These are phyloP conservation scores for Nicotiana otophora DNA, from an alignment of 257 asterid genomes.

Conservation along the genomic window DNA sequence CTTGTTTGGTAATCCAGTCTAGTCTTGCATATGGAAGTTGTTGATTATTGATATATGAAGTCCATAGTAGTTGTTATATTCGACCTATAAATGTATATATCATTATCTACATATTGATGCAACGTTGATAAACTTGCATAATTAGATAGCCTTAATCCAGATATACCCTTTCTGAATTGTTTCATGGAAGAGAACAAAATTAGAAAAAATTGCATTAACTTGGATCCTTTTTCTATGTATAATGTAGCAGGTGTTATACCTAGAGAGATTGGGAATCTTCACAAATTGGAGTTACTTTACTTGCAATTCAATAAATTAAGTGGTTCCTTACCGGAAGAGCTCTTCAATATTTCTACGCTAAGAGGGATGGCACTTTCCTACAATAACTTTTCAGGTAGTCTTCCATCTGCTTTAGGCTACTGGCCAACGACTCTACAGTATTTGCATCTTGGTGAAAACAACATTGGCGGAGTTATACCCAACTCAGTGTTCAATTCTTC, in stretches of 20 bases:
- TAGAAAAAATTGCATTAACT: not conserved
- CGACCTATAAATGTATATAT: no score
- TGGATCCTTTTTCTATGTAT: not conserved
- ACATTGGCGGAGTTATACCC: slow-evolving; percentile 23
- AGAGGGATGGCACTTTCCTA: accelerated
- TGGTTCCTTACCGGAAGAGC: slow-evolving; percentile 20
- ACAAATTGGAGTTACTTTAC: not conserved
- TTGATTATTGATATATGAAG: no score
- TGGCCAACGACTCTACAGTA: slow-evolving; percentile 23
- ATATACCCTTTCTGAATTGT: not conserved
- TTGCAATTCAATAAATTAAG: not conserved
- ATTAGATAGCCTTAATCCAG: not conserved
- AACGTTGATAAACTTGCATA: not conserved
- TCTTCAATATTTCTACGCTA: slow-evolving; percentile 32
- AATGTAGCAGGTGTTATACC: slow-evolving; percentile 32
- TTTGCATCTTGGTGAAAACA: slow-evolving; percentile 20
- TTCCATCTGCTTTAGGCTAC: slow-evolving; percentile 15
- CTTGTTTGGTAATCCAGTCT: no score
- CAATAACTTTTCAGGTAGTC: slow-evolving; percentile 17
- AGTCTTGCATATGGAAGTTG: no score
- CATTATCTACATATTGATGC: not conserved
- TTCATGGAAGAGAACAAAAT: no score
- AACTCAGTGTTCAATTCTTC: slow-evolving; percentile 23
- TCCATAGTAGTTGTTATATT: no score
- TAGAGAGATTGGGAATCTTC: slow-evolving; percentile 22